Evolutionary conservation across 169 alveolate species (phyloP).

Genomic region (Plasmodium berghei): DNA sequence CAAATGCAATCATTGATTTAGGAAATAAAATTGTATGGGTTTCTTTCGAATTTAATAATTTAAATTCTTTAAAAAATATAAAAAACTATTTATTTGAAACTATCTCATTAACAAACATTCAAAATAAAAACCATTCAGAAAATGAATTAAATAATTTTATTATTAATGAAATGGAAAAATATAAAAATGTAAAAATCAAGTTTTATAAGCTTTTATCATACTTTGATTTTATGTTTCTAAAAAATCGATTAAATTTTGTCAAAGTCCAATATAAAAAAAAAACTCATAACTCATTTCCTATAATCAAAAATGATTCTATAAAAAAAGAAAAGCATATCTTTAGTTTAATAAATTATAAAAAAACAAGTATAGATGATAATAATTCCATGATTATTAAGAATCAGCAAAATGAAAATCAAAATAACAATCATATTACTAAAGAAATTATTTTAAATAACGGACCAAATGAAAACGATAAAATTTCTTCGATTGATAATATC

Average conservation of each 20-base stretch:
- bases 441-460: neutral
- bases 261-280: slow-evolving; percentile 21
- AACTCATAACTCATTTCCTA: neutral
- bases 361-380: too few species aligned
- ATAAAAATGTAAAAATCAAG: slow-evolving; percentile 53
- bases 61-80: slow-evolving; percentile 14
- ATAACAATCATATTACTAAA: neutral
- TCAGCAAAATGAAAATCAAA: neutral
- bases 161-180: slow-evolving; percentile 44
- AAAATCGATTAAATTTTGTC: slow-evolving; percentile 52
- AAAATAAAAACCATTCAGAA: slow-evolving; percentile 32
- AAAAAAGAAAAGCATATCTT: neutral
- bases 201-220: slow-evolving; percentile 36
- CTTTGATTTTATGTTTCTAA: slow-evolving; percentile 56
- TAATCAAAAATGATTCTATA: neutral
- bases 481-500: neutral
- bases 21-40: slow-evolving; percentile 68
- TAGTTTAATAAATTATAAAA: too few species aligned
- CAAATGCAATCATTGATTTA: slow-evolving; percentile 66
- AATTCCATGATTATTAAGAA: neutral
- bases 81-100: slow-evolving; percentile 10
- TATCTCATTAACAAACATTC: neutral
- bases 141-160: slow-evolving; percentile 13
- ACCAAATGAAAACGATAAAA: neutral
- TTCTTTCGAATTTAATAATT: slow-evolving; percentile 62